Evolutionary conservation across 1,284 basidiomycete species (phyloP), one percentile per base, ranked within the genome.

Genomic region (Rhodotorula sp.): DNA sequence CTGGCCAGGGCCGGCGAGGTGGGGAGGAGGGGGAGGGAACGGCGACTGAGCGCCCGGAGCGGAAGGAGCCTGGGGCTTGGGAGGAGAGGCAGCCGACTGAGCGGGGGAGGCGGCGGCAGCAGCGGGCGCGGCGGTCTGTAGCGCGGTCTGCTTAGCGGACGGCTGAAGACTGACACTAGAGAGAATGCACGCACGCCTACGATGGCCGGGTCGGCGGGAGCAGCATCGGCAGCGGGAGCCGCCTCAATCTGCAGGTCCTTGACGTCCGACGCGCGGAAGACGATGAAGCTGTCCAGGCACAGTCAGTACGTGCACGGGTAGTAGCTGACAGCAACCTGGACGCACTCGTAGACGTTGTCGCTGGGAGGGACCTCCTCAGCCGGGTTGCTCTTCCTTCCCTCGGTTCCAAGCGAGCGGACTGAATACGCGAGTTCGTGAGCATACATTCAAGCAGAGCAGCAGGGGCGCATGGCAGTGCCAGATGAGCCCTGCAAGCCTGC

Each of bases 191-290:
- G 34, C 58, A 80, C 79, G 61, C 73, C 77, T 34, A 80, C 77
- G 60, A 80, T 79, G 9, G 79, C 79, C 16, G 79, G 79, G 67
- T 80, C 79, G 60, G 59, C 67, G 4, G 74, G 72, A 21, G 71
- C 61, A 19, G 70, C 68, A 42, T 74, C 73, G 27, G 74, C 34
- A 17, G 70, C 62, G 19, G 74, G 70, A 17, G 75, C 34, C 34
- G 34, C 70, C 71, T 80, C 79, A 55, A 80, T 80, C 55, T 78
- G 77, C 56, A 80, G 68, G 63, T 80, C 79, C 69, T 79, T 79
- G 60, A 80, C 77, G 66, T 80, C 79, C 57, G 74, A 71, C 14
- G 79, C 79, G 48, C 77, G 71, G 72, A 80, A 80, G 62, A 80
- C 77, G 67, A 80, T 77, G 62, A 75, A 79, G 70, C 79, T 80